These are phyloP conservation scores for Verbena officinalis DNA, from an alignment of 257 asterid species.

Conservation along the genomic window DNA sequence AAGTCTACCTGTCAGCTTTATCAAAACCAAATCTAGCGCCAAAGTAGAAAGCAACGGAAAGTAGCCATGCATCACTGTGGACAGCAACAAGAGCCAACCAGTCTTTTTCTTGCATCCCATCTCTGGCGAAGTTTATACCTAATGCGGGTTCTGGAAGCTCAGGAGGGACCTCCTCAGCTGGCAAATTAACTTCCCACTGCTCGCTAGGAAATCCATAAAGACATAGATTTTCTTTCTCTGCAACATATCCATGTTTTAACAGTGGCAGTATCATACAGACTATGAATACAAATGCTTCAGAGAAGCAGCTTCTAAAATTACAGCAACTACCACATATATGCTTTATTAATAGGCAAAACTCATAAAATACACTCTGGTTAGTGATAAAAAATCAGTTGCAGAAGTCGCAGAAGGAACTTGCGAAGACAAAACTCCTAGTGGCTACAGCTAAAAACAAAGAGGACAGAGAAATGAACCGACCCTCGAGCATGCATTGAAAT, in stretches of 20 bases:
- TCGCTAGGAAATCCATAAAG: conserved; percentile 74
- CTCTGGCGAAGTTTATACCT: conserved; percentile 85
- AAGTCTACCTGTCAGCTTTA: conserved; percentile 65
- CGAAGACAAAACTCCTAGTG: background rate
- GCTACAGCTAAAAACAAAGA: conserved; percentile 17
- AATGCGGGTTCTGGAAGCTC: conserved; percentile 88
- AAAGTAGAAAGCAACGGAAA: conserved; percentile 71
- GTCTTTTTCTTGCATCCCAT: conserved; percentile 81
- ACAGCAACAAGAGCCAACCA: conserved; percentile 87
- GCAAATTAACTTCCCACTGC: conserved; percentile 79
- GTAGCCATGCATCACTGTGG: conserved; percentile 84
- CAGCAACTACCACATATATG: background rate
- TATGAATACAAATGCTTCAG: conserved; percentile 11
- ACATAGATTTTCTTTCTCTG: conserved; percentile 79
- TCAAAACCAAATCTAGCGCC: conserved; percentile 79
- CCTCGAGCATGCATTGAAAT: no score
- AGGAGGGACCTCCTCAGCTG: conserved; percentile 87
- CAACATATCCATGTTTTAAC: conserved; percentile 29
- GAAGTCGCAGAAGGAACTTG: conserved; percentile 5
- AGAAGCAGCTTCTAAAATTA: conserved; percentile 8
- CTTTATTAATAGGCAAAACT: conserved; percentile 7
- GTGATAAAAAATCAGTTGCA: background rate
- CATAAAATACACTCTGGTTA: background rate
- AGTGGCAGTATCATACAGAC: conserved; percentile 13
- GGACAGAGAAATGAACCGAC: no score